Conservation (phyloP, 495 filamentous ascomycete species). For the Bacidia gigantensis region DNA sequence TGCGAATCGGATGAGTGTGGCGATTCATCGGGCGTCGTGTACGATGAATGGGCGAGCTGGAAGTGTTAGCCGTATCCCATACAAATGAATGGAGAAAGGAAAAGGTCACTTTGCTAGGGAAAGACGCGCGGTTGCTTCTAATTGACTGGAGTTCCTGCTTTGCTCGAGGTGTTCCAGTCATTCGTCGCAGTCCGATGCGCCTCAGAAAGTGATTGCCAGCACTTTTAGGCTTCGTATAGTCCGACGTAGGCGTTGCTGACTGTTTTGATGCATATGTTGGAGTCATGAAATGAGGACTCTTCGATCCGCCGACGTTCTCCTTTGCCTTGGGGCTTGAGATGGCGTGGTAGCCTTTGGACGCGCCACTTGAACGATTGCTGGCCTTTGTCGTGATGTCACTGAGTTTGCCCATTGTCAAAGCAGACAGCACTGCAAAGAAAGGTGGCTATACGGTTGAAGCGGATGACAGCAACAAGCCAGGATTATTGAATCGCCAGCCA, state of each 20-base stretch:
- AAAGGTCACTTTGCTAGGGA: constrained; percentile 16
- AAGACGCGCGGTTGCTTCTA: constrained; percentile 4
- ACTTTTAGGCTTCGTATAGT: background rate
- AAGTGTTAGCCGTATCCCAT: constrained; percentile 2
- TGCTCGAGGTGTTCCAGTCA: constrained; percentile 13
- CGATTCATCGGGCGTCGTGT: background rate
- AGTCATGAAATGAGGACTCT: constrained; percentile 19
- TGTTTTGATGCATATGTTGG: constrained; percentile 17
- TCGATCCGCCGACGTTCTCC: constrained; percentile 9
- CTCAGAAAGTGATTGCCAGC: constrained; percentile 14
- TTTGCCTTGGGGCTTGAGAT: constrained; percentile 6
- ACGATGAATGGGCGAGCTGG: constrained; percentile 9
- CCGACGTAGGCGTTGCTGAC: background rate
- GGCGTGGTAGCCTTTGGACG: constrained; percentile 9
- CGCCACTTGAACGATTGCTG: constrained; percentile 8
- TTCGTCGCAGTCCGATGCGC: constrained; percentile 16
- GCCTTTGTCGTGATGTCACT: constrained; percentile 17
- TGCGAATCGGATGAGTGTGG: constrained; percentile 1
- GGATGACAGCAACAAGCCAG: too few relatives aligned
- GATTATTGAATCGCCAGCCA: too few relatives aligned
- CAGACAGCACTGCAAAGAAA: background rate
- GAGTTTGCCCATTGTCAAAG: constrained; percentile 15
- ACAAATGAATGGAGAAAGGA: background rate
- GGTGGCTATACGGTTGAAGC: background rate
- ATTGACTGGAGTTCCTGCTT: constrained; percentile 12